phyloP scores from a whole-genome alignment of 2,329 filamentous ascomycete genomes.

The Botrytis paeoniae region DNA sequence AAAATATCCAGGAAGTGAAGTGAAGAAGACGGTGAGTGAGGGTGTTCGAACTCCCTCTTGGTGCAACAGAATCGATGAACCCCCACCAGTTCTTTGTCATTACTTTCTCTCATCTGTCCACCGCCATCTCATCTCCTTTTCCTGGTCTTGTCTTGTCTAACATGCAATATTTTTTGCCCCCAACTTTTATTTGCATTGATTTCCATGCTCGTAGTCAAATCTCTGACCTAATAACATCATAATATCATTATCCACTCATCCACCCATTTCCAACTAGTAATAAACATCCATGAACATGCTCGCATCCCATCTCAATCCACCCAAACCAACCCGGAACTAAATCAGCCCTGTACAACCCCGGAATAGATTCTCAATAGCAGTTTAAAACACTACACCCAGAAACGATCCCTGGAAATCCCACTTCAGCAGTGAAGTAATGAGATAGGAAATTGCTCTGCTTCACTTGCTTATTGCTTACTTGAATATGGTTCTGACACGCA shows the following conservation, averaged over 20 bases:
- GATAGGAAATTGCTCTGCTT: conserved; percentile 2
- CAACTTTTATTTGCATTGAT: neutral
- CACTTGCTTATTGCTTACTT: conserved; percentile 2
- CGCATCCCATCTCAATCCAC: conserved; percentile 2
- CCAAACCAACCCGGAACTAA: neutral
- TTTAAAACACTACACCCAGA: neutral
- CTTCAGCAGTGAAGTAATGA: neutral
- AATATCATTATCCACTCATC: neutral
- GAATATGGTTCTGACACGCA: conserved; percentile 17
- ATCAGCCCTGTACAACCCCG: conserved; percentile 5
- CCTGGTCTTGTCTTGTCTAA: neutral
- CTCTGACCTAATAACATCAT: neutral
- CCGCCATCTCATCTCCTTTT: conserved; percentile 1
- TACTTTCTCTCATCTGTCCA: neutral
- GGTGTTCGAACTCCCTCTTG: neutral
- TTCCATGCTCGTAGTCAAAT: neutral
- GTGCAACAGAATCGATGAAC: neutral
- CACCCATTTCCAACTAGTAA: neutral
- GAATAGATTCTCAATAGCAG: neutral
- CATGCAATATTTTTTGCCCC: neutral
- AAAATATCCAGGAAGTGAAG: neutral
- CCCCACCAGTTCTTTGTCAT: conserved; percentile 6
- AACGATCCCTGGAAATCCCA: neutral
- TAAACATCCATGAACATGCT: neutral
- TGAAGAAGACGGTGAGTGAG: neutral